A percentile compares a stretch with the other conserved stretches of the same genome.
Conservation (phyloP, 2,329 filamentous ascomycete genomes). For the Ascochyta rabiei region DNA sequence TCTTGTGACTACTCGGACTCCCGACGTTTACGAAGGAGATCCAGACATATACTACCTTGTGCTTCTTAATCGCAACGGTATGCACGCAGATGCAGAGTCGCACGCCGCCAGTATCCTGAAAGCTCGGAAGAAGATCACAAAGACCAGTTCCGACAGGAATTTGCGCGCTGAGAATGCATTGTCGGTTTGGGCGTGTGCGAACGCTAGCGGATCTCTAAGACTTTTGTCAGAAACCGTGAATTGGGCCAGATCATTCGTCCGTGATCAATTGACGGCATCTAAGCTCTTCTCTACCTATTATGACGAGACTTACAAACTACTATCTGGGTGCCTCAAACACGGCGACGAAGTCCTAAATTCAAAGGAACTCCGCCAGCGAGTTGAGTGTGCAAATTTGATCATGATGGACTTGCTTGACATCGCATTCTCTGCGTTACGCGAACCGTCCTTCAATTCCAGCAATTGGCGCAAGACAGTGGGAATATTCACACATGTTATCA, state of each 20-base stretch:
- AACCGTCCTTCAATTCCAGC: conserved; percentile 39
- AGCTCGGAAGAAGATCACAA: conserved; percentile 29
- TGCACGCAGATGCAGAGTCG: conserved; percentile 15
- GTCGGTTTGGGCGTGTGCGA: conserved; percentile 36
- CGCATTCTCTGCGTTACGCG: conserved; percentile 32
- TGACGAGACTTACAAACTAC: conserved; percentile 30
- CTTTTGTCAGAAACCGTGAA: conserved; percentile 38
- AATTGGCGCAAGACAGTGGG: conserved; percentile 38
- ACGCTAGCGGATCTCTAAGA: conserved; percentile 41
- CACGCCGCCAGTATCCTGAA: conserved; percentile 22
- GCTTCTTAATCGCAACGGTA: conserved; percentile 17
- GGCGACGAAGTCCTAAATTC: neutral
- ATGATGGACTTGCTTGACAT: conserved; percentile 38
- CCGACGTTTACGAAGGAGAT: conserved; percentile 14
- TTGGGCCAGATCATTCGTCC: conserved; percentile 48
- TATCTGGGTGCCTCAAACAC: conserved; percentile 26
- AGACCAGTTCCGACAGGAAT: conserved; percentile 30
- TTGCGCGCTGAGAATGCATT: conserved; percentile 38
- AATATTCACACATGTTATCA: conserved; percentile 22
- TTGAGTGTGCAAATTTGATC: conserved; percentile 38
- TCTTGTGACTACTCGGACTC: neutral
- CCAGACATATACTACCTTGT: conserved; percentile 22
- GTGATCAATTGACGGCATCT: conserved; percentile 39
- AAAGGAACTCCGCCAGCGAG: conserved; percentile 17
- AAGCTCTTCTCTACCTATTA: conserved; percentile 30